These are phyloP conservation scores for Hyphopichia wangnamkhiaoensis DNA, from an alignment of 1,139 yeast species.

Conservation along the genomic window DNA sequence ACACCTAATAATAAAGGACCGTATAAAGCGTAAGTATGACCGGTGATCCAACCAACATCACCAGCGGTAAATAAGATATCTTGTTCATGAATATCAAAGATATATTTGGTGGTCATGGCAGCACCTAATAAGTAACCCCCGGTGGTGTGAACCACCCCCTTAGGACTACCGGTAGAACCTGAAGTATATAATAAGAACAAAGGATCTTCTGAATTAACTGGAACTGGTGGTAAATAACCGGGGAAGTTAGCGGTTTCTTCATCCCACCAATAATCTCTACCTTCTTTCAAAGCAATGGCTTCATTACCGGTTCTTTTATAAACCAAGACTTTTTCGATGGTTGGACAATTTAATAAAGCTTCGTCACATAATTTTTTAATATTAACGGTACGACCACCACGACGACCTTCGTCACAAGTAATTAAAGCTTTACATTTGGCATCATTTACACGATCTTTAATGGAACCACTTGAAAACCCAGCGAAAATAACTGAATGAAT, in stretches of 20 bases:
- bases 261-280: conserved; percentile 95
- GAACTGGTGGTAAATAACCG: conserved; percentile 82
- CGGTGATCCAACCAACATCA: conserved; percentile 99
- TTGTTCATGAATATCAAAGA: conserved; percentile 86
- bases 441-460: conserved; percentile 86
- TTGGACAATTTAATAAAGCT: conserved; percentile 76
- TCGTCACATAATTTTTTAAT: conserved; percentile 95
- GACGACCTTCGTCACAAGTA: conserved; percentile 94
- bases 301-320: conserved; percentile 81
- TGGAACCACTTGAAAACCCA: conserved; percentile 93
- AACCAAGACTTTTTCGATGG: conserved; percentile 81
- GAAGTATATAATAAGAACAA: conserved; percentile 91
- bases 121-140: conserved; percentile 96
- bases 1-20: conserved; percentile 91
- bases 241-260: conserved; percentile 80
- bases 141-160: conserved; percentile 95
- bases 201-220: conserved; percentile 92
- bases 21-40: conserved; percentile 93
- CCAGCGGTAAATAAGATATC: conserved; percentile 96
- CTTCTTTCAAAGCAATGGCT: conserved; percentile 66
- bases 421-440: conserved; percentile 87
- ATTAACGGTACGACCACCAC: conserved; percentile 92
- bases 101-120: conserved; percentile 88
- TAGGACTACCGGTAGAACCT: conserved; percentile 97
- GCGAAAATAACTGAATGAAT: conserved; percentile 96